Evolutionary conservation across 2,329 filamentous ascomycete species (phyloP).

Genomic region (Alternaria sp.): DNA sequence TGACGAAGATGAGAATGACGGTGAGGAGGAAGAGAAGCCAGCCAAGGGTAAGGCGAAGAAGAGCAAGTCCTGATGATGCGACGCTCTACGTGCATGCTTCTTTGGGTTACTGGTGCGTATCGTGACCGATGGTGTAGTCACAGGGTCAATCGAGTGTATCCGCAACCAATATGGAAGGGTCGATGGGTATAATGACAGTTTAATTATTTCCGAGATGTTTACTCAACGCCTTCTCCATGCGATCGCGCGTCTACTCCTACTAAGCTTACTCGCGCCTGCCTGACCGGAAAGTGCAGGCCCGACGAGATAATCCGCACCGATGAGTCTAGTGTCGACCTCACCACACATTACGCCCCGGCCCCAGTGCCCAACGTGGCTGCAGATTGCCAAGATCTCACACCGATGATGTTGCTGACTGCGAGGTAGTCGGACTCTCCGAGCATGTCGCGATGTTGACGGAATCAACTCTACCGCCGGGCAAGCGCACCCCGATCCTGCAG

Average conservation of each 20-base stretch:
- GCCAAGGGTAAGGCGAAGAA: constrained; percentile 25
- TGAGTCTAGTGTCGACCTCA: neutral
- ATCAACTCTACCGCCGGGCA: constrained; percentile 4
- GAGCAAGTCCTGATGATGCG: constrained; percentile 8
- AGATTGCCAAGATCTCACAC: constrained; percentile 16
- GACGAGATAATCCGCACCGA: constrained; percentile 2
- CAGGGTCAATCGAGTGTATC: neutral
- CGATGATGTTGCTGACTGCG: constrained; percentile 14
- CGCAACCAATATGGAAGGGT: neutral
- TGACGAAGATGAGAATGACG: constrained; percentile 18
- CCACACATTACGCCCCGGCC: constrained; percentile 1
- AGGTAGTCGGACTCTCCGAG: constrained; percentile 11
- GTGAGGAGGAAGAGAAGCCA: constrained; percentile 19
- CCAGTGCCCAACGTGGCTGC: neutral
- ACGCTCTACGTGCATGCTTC: neutral
- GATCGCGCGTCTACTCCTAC: neutral
- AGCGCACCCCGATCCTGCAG: constrained; percentile 18
- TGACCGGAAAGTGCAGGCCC: neutral
- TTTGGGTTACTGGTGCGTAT: neutral
- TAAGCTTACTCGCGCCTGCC: constrained; percentile 3
- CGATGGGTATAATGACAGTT: neutral
- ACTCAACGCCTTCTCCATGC: neutral
- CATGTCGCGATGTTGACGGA: constrained; percentile 2
- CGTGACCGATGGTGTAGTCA: neutral
- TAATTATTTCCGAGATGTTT: neutral